Evolutionary conservation across 441 rosid species (phyloP), one percentile per base, ranked within the genome.

Genomic region (Syzygium syzygioides): DNA sequence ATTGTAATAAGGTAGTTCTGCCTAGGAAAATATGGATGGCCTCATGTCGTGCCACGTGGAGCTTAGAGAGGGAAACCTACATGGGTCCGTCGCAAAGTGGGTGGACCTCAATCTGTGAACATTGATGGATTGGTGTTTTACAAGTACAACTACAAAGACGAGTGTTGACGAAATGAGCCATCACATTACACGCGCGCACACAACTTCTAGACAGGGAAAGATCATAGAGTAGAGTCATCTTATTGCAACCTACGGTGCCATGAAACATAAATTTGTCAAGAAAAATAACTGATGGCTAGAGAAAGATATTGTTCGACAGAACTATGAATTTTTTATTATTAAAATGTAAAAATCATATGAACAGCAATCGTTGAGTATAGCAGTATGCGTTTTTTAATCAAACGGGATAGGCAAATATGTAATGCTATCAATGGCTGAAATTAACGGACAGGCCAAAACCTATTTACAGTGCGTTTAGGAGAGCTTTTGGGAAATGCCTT

Each of bases 361-460:
- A 71, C 1, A 76, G 10, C 0, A 0, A 12, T 1, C 0, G 14
- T 23, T 4, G 3, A 23, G 0, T 37, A 71, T 0, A 71, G 9
- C 13, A 3, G 0, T 71, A 20, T 71, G 17, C 12, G 14, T 71
- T 71, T 68, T 68, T 7, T 19, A 19, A 41, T 17, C 83, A 76
- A 76, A 41, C 0, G 4, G 5, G 5, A 23, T 23, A 76, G 3
- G 12, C n/a, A 41, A 76, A 0, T 25, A 1, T 71, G 5, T 28
- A 37, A 71, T 71, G 6, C 15, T 37, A 37, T 20, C 0, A 6
- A 6, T 0, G 15, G 50, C 4, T 20, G 28, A 71, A 37, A 37
- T 71, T 71, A 11, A 71, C 6, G 28, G 28, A 20, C 2, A 3
- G 80, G 26, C 50, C 80, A 68, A 68, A 68, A 68, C 15, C 9